Conservation (phyloP, 2,329 filamentous ascomycete genomes). For the Colletotrichum acutatum region DNA sequence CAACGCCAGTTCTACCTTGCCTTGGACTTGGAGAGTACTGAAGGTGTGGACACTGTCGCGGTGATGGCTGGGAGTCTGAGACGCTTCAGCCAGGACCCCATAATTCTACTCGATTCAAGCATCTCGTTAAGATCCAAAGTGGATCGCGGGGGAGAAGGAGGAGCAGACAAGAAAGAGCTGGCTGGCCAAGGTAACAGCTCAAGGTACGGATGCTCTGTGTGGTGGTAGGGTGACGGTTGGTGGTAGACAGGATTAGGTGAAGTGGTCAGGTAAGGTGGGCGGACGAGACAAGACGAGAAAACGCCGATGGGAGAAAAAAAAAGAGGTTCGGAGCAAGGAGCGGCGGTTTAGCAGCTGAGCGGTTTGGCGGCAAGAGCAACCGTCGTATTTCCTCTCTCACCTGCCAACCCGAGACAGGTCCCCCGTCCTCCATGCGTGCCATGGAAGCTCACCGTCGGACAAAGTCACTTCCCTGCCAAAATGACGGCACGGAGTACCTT, state of each 20-base stretch:
- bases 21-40: not conserved
- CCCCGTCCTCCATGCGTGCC: not conserved
- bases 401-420: slow-evolving; percentile 17
- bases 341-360: slow-evolving; percentile 16
- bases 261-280: not conserved
- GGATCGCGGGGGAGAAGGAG: slow-evolving; percentile 28
- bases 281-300: not conserved
- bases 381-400: slow-evolving; percentile 6
- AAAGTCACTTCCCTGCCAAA: slow-evolving; percentile 20
- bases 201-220: no score
- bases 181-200: not conserved
- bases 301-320: not conserved
- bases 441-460: not conserved
- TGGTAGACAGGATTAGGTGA: not conserved
- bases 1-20: not conserved
- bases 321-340: slow-evolving; percentile 1
- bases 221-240: no score
- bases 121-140: slow-evolving; percentile 35
- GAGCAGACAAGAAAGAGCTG: not conserved
- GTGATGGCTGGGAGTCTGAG: slow-evolving; percentile 16
- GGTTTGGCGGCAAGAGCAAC: slow-evolving; percentile 22
- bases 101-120: slow-evolving; percentile 32
- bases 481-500: slow-evolving; percentile 5
- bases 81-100: slow-evolving; percentile 13
- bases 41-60: slow-evolving; percentile 4